A percentile compares a stretch with the other conserved stretches of the same genome.
phyloP scores from a whole-genome alignment of 257 asterid species.

The Solanum corneliomulleri region DNA sequence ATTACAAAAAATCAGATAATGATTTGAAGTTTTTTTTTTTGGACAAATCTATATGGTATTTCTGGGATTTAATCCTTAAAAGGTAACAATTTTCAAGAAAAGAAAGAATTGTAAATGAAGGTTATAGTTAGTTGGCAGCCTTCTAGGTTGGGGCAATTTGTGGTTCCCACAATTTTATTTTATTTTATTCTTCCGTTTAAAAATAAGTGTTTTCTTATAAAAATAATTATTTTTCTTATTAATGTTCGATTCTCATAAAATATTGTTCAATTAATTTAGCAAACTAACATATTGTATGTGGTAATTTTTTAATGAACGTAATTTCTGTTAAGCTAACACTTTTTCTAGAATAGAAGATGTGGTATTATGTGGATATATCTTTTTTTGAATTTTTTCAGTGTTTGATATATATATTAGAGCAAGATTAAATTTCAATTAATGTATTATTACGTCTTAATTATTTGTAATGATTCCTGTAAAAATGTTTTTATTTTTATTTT shows the following conservation, averaged over 20 bases:
- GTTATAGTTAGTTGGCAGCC: background rate
- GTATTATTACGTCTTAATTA: accelerated
- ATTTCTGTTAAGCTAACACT: too few species aligned
- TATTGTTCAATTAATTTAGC: too few species aligned
- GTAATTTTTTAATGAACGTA: background rate
- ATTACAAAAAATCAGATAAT: background rate
- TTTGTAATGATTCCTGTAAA: background rate
- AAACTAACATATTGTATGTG: too few species aligned
- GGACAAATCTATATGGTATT: background rate
- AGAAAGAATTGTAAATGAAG: background rate
- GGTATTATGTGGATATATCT: too few species aligned
- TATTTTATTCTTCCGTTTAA: accelerated
- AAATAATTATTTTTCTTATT: too few species aligned
- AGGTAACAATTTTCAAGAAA: background rate
- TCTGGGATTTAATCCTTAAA: background rate
- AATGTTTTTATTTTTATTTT: too few species aligned
- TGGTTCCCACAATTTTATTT: background rate
- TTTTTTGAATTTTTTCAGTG: too few species aligned
- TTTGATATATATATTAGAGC: too few species aligned
- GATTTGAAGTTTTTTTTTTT: background rate
- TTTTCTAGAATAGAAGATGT: too few species aligned
- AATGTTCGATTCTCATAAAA: background rate
- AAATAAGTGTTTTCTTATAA: too few species aligned
- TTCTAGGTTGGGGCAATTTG: background rate
- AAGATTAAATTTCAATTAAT: accelerated